Base-by-base conservation (phyloP, 495 filamentous ascomycete species). In the Aspergillus conjunctus region DNA sequence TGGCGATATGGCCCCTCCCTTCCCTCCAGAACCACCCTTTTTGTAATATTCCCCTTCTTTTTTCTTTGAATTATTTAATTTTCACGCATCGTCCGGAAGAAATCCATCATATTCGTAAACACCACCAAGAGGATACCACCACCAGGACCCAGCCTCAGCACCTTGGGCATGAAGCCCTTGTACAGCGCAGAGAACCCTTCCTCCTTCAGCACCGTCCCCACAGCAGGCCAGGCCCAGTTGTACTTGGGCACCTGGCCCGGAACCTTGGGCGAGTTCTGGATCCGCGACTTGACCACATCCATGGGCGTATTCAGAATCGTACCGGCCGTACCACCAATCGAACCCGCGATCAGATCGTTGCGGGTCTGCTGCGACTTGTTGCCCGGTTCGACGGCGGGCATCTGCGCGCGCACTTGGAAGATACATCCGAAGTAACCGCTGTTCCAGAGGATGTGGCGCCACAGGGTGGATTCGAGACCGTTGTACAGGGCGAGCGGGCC, bases 361-460 rank as follows among this genome's bases (percentile, higher is more conserved):
- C 81, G 70, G 65, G 93, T 90, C 73, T 96, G 87, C 60, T 86
- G 82, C 54, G 77, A 79, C 83, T 97, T 97, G 74, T 88, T 89
- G 41, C 76, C 76, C 17, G 77, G 76, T 57, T 88, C 84, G 5
- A 85, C 81, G 69, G 86, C 83, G 39, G 94, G 94, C 21, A 98
- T 71, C 65, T 96, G 79, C 48, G 84, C 82, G 67, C 91, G 90
- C 57, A 97, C 90, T 77, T 98, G 94, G 84, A 92, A 93, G 76
- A 98, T 98, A 77, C 91, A 92, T 67, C 94, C 94, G 73, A 98
- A 98, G 81, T 98, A 98, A 48, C 94, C 94, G 8, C 90, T 83
- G 74, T 98, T 98, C 94, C 94, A 98, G 58, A 97, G 82, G 55
- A 97, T 85, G 77, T 98, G 94, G 63, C 94, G 89, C 94, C 94